Base-by-base conservation (phyloP, 441 rosid genomes). In the Arabidopsis hybrid region DNA sequence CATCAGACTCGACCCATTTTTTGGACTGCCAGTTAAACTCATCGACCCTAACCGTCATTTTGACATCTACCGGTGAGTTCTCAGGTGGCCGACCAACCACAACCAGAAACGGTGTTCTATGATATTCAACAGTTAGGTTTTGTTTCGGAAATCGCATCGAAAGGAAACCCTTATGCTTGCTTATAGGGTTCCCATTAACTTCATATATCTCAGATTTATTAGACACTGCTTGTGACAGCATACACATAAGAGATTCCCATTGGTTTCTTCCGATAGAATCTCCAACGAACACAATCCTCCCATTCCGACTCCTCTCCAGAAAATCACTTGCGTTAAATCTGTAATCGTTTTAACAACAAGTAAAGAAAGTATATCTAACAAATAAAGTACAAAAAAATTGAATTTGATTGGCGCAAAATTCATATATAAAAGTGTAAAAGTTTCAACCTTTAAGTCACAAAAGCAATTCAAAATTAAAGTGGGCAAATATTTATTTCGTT, bases 201-300 rank as follows among this genome's bases (percentile, higher is more conserved):
- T 95, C 96, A 34, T 86, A 88, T 43, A 92, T 85, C 1, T 85
- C 63, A 6, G 97, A 89, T 60, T 52, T 51, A 76, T 92, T 86
- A 43, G 88, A 14, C 47, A 90, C 80, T 38, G 87, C 86, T 67
- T 81, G 83, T 36, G 89, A 81, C 4, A 92, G 83, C 92, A 92
- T 85, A 86, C 98, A 95, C 53, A 88, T 26, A 14, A 92, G 78
- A 1, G 95, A 89, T 74, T 95, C 99, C 98, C 98, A 95, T 10
- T 91, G 98, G 86, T 95, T 91, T 79, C 98, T 85, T 53, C 93
- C 99, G 0, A 92, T 87, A 0, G 99, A 95, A 71, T 95, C 98
- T 10, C 99, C 99, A 0, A 90, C 91, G 56, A 92, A 95, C 39
- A 92, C 93, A 26, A 95, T 83, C 67, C 95, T 81, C 26, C 96